Conservation (phyloP, 768 basidiomycete species). For the Lactifluus piperatus region DNA sequence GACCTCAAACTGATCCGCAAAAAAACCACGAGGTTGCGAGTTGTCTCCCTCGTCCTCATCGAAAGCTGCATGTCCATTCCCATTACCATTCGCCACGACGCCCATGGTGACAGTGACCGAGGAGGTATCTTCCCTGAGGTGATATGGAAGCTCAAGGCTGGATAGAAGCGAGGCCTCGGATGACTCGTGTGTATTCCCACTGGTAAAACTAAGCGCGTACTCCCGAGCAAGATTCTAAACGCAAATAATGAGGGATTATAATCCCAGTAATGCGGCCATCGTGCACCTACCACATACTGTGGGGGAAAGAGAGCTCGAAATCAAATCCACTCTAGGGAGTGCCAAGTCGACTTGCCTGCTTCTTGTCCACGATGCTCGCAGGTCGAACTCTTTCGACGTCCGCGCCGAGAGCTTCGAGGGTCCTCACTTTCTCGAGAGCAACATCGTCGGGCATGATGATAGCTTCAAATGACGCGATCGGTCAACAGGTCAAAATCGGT, state of each 20-base stretch:
- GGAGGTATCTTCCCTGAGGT: constrained; percentile 33
- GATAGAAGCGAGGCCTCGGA: background rate
- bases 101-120: constrained; percentile 48
- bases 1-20: constrained; percentile 94
- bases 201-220: constrained; percentile 68
- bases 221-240: constrained; percentile 78
- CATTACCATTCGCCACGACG: constrained; percentile 27
- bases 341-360: constrained; percentile 50
- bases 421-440: constrained; percentile 84
- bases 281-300: constrained; percentile 31
- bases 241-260: background rate
- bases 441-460: constrained; percentile 90
- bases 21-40: constrained; percentile 68
- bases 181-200: constrained; percentile 25
- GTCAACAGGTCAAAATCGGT: background rate
- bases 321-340: constrained; percentile 16
- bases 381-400: constrained; percentile 87
- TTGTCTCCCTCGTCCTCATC: constrained; percentile 35
- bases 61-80: constrained; percentile 23
- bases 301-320: constrained; percentile 12
- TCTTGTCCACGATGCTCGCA: constrained; percentile 93
- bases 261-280: background rate
- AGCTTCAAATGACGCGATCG: constrained; percentile 35
- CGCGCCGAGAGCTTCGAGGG: constrained; percentile 76
- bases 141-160: constrained; percentile 11